Evolutionary conservation across 2,329 filamentous ascomycete genomes (phyloP).

Genomic region (Aspergillus sp.): DNA sequence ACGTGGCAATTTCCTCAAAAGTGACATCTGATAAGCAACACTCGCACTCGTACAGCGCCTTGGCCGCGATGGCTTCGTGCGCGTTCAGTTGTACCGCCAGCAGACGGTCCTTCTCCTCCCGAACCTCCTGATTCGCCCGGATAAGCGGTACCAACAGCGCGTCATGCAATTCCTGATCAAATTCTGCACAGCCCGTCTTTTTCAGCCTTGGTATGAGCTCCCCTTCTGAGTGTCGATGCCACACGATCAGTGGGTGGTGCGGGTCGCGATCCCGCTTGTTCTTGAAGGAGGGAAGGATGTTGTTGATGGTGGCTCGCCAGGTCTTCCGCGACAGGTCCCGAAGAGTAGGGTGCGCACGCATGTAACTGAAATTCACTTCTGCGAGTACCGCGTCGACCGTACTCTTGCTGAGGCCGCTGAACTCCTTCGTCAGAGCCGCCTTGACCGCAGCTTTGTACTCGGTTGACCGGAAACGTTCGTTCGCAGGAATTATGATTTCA

Average conservation of each 20-base stretch:
- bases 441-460: conserved; percentile 44
- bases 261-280: conserved; percentile 37
- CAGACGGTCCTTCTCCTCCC: conserved; percentile 35
- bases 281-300: conserved; percentile 41
- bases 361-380: conserved; percentile 48
- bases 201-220: conserved; percentile 35
- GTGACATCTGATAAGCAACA: conserved; percentile 47
- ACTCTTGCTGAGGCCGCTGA: conserved; percentile 42
- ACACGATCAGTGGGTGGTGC: conserved; percentile 37
- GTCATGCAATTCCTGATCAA: conserved; percentile 42
- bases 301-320: conserved; percentile 46
- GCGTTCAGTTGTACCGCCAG: conserved; percentile 44
- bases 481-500: conserved; percentile 28
- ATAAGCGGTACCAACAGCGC: conserved; percentile 38
- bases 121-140: conserved; percentile 32
- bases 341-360: conserved; percentile 41
- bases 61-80: conserved; percentile 38
- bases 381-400: conserved; percentile 47
- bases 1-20: conserved; percentile 48
- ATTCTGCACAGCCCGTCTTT: conserved; percentile 41
- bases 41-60: conserved; percentile 47
- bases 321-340: conserved; percentile 42
- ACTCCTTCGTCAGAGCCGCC: conserved; percentile 40
- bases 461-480: conserved; percentile 44
- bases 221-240: conserved; percentile 34